Conservation (phyloP, 2,329 filamentous ascomycete genomes). For the Apiospora saccharicola region DNA sequence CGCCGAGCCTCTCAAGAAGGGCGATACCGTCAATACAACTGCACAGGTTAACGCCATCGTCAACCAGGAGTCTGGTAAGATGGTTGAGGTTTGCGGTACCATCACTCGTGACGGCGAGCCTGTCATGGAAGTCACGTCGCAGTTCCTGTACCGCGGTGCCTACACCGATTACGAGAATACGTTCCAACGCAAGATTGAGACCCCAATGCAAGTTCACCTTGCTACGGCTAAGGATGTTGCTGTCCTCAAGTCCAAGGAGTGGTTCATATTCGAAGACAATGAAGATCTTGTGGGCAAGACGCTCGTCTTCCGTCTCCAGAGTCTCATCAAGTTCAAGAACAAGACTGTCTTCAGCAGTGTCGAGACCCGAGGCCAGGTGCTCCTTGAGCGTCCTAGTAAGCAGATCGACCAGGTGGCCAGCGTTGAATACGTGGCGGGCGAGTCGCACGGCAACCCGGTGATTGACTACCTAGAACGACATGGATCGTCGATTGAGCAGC, state of each 20-base stretch:
- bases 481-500: constrained; percentile 92
- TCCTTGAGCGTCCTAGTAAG: constrained; percentile 94
- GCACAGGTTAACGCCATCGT: constrained; percentile 97
- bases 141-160: constrained; percentile 93
- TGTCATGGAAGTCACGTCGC: constrained; percentile 98
- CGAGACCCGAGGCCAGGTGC: constrained; percentile 89
- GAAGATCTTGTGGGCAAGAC: constrained; percentile 93
- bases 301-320: constrained; percentile 94
- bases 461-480: constrained; percentile 94
- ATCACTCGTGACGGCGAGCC: constrained; percentile 83
- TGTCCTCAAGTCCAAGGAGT: constrained; percentile 94
- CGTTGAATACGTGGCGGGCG: constrained; percentile 91
- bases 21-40: constrained; percentile 89
- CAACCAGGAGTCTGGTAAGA: constrained; percentile 98
- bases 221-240: constrained; percentile 90
- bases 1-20: constrained; percentile 93
- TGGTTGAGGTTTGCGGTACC: constrained; percentile 99
- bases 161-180: constrained; percentile 98
- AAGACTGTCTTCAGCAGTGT: constrained; percentile 90
- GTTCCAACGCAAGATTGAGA: constrained; percentile 97
- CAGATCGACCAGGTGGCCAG: constrained; percentile 97
- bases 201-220: constrained; percentile 91
- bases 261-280: constrained; percentile 84
- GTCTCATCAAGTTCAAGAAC: constrained; percentile 92
- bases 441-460: constrained; percentile 94